Evolutionary conservation across 805 yeast genomes (phyloP).

Genomic region (Scheffersomyces amazonensis): DNA sequence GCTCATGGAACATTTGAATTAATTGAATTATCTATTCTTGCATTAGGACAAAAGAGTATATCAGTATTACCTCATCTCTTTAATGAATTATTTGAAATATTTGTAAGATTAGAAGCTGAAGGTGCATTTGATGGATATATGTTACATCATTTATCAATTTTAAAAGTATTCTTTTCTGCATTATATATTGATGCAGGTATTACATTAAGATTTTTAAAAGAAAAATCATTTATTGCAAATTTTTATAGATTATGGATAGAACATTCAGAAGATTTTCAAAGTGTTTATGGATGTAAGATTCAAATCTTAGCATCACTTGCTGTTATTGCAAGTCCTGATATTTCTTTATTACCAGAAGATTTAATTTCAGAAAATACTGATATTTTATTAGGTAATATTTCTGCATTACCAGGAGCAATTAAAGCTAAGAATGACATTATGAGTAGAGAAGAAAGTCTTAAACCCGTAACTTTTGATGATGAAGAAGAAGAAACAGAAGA

Average conservation of each 20-base stretch:
- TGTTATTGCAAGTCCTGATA: constrained; percentile 29
- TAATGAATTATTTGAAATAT: constrained; percentile 35
- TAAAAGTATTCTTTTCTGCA: constrained; percentile 41
- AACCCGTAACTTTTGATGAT: constrained; percentile 12
- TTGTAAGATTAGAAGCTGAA: constrained; percentile 29
- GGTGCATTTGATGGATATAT: constrained; percentile 44
- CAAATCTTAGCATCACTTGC: constrained; percentile 47
- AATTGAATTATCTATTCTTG: constrained; percentile 31
- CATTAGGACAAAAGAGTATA: constrained; percentile 27
- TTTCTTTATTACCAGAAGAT: constrained; percentile 29
- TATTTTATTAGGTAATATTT: constrained; percentile 39
- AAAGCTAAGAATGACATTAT: constrained; percentile 44
- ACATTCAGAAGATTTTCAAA: constrained; percentile 43
- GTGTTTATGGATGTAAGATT: constrained; percentile 55
- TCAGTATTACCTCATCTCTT: constrained; percentile 29
- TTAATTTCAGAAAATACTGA: constrained; percentile 35
- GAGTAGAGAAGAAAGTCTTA: constrained; percentile 35
- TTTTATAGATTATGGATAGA: constrained; percentile 49
- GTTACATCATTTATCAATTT: constrained; percentile 40
- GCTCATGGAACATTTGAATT: constrained; percentile 39
- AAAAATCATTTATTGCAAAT: constrained; percentile 32
- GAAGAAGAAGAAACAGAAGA: constrained; percentile 29
- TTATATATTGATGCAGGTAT: constrained; percentile 36
- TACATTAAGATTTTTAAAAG: constrained; percentile 35
- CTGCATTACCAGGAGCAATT: constrained; percentile 48